These are phyloP conservation scores for Arthrinium puccinioides DNA, from an alignment of 2,329 filamentous ascomycete species.

Conservation along the genomic window DNA sequence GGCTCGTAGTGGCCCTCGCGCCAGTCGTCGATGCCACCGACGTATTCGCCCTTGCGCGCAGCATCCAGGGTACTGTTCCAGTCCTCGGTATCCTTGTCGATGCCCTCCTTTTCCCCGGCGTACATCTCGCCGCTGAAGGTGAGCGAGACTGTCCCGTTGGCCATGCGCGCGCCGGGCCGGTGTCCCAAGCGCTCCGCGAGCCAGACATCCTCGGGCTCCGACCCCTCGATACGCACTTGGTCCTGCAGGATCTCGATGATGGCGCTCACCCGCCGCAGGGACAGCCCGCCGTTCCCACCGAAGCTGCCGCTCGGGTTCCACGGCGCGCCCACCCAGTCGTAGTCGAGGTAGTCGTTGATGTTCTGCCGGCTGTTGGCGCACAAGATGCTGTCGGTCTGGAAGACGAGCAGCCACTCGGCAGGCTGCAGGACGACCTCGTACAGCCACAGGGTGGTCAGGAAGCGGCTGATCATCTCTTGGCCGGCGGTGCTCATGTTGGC, in stretches of 20 bases:
- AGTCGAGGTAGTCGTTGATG: conserved; percentile 42
- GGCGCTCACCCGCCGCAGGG: conserved; percentile 42
- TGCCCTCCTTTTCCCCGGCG: conserved; percentile 23
- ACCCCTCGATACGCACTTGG: conserved; percentile 34
- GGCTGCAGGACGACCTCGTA: conserved; percentile 41
- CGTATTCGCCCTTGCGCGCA: conserved; percentile 21
- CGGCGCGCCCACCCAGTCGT: conserved; percentile 47
- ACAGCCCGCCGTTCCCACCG: conserved; percentile 46
- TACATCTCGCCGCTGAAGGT: conserved; percentile 45
- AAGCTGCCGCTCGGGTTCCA: conserved; percentile 34
- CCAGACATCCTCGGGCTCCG: conserved; percentile 50
- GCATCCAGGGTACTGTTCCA: conserved; percentile 19
- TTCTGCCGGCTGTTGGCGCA: conserved; percentile 42
- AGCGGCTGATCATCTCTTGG: conserved; percentile 45
- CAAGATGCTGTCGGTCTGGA: conserved; percentile 48
- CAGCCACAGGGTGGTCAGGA: conserved; percentile 44
- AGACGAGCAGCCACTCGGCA: conserved; percentile 47
- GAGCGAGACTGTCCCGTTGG: conserved; percentile 41
- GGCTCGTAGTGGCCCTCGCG: conserved; percentile 47
- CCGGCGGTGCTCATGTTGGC: conserved; percentile 41
- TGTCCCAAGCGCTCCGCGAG: conserved; percentile 44
- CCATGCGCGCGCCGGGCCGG: conserved; percentile 38
- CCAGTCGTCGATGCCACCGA: conserved; percentile 40
- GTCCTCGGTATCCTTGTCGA: conserved; percentile 12
- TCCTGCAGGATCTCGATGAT: conserved; percentile 44